These are phyloP conservation scores for Entomortierella chlamydospora DNA, from an alignment of 192 early-diverging fungal genomes.

Conservation along the genomic window DNA sequence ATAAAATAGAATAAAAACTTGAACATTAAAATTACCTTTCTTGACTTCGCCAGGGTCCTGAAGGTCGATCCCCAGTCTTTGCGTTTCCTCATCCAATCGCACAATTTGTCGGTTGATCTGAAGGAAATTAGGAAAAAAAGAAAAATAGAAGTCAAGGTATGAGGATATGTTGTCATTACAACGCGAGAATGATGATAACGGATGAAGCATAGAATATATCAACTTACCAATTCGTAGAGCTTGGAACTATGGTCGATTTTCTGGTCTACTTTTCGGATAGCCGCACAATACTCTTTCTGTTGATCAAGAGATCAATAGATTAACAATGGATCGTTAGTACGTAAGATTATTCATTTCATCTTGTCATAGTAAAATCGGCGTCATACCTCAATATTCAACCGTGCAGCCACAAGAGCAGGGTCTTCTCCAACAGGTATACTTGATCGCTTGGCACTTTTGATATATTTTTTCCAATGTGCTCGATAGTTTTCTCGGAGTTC, in stretches of 20 bases:
- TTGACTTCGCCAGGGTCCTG: constrained; percentile 44
- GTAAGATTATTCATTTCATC: too few relatives aligned
- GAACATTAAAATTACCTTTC: constrained; percentile 34
- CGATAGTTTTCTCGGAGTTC: constrained; percentile 54
- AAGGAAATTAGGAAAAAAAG: too few relatives aligned
- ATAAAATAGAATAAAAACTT: neutral
- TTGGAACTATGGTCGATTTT: constrained; percentile 62
- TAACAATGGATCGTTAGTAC: neutral
- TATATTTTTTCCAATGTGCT: constrained; percentile 55
- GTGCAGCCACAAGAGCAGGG: constrained; percentile 25
- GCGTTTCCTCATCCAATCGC: constrained; percentile 44
- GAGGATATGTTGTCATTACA: too few relatives aligned
- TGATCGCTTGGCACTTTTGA: constrained; percentile 51
- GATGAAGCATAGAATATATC: too few relatives aligned
- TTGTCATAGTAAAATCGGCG: too few relatives aligned
- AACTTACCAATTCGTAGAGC: constrained; percentile 62
- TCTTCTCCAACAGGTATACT: constrained; percentile 29
- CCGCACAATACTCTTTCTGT: constrained; percentile 59
- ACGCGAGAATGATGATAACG: too few relatives aligned
- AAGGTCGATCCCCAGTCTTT: constrained; percentile 44
- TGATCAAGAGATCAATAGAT: neutral
- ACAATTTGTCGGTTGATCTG: constrained; percentile 54
- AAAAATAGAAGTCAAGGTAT: neutral
- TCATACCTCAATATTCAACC: constrained; percentile 34
- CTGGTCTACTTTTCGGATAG: constrained; percentile 64